Base-by-base conservation (phyloP, 163 green algal species). In the Volvox carteri region DNA sequence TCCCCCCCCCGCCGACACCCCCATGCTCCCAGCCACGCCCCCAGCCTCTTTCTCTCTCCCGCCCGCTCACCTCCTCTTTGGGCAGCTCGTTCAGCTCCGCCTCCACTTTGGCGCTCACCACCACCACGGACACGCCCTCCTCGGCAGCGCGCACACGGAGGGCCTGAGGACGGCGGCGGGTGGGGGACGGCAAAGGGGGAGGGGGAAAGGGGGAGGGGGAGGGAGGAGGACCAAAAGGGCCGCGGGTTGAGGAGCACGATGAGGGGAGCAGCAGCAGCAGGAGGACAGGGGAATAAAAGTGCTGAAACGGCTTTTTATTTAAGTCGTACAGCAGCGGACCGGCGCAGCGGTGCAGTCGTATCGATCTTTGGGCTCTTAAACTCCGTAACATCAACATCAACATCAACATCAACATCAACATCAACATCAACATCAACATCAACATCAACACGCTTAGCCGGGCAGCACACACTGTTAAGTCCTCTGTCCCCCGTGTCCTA, bases 71-170 rank as follows among this genome's bases (percentile, higher is more conserved):
- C 81, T 98, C 98, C 54, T 98, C 97, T 72, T 92, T 94, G 65
- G 97, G 96, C 86, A 99, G 93, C 81, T 99, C 96, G n/a, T 96
- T 97, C 30, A 99, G 94, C 94, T 99, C 98, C 23, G 96, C 94
- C 92, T 99, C 98, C 65, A 98, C 96, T 94, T 98, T 96, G 1
- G 97, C 97, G 5, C 96, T 99, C 1, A 99, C 95, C 12, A 99
- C 90, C 21, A 99, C 94, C 28, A 99, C 95, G 46, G 95, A 91
- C 78, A 92, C 72, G 37, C 86, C 87, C 84, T 95, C 93, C 78
- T 95, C 91, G 8, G 78, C 86, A 35, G 93, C 93, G 18, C 89
- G 91, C 76, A 90, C 81, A 16, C 89, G 84, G 74, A 94, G 56
- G 39, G 90, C 90, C 92, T 93, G 75, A 65, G 30, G 35, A 9